Base-by-base conservation (phyloP, 2,329 filamentous ascomycete species). In the Colletotrichum scovillei region DNA sequence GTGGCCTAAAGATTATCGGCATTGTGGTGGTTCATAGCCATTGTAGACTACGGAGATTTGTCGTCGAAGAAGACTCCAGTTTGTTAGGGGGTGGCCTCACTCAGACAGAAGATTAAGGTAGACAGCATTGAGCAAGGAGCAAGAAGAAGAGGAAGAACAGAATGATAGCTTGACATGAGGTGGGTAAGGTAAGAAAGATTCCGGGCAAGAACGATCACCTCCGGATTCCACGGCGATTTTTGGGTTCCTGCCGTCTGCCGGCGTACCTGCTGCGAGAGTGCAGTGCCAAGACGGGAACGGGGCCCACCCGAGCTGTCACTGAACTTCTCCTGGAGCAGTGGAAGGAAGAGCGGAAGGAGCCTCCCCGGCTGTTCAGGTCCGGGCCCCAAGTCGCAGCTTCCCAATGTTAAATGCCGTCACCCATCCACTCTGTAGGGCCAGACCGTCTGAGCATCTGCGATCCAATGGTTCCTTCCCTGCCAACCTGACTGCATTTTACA, bases 271-370 rank as follows among this genome's bases (percentile, higher is more conserved):
- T 46, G 69, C 32, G 24, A 24, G 46, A 30, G 28, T 63, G 56
- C 60, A 56, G 65, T 16, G 71, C 71, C 71, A 73, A 73, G 71
- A 38, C 71, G 71, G 71, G 46, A 71, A 5, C 60, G 49, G 56
- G 67, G 56, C 56, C 71, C 71, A 60, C 71, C 58, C 32, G 42
- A 49, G 7, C 42, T 49, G 69, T 53, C 56, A 70, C 26, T 65
- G 55, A 46, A 57, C 14, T n/a, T n/a, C n/a, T 42, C 38, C 32
- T 35, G 32, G 32, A 35, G 32, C 32, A 35, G 32, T 42, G 38
- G 38, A 9, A 46, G 22, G 53, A 38, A 8, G 38, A 42, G n/a
- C 53, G 66, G 70, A 52, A 66, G 58, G 30, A 11, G 81, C 81
- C 58, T 68, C 42, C 69, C 26, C 76, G 69, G 8, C 67, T 68